Conservation (phyloP, 2,329 filamentous ascomycete species). For the Corynespora cassiicola region DNA sequence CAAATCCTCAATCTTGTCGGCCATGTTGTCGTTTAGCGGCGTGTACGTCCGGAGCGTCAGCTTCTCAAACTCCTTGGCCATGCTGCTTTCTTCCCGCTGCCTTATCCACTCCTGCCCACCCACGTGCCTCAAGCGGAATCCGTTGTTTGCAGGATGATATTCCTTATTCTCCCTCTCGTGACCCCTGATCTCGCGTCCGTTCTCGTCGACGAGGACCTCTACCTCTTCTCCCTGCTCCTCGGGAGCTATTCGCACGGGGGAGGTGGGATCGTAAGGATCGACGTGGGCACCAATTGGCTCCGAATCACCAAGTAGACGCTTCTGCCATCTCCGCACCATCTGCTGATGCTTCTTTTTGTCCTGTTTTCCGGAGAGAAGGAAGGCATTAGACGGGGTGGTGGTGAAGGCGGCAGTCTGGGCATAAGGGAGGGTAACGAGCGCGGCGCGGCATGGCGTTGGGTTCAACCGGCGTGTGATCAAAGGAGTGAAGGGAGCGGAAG, state of each 20-base stretch:
- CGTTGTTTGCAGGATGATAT: constrained; percentile 57
- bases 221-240: constrained; percentile 43
- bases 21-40: constrained; percentile 36
- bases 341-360: constrained; percentile 45
- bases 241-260: constrained; percentile 42
- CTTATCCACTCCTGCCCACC: constrained; percentile 57
- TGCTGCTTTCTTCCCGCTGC: constrained; percentile 34
- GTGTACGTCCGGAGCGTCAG: constrained; percentile 40
- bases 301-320: constrained; percentile 41
- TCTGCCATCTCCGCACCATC: constrained; percentile 44
- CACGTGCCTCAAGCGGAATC: constrained; percentile 61
- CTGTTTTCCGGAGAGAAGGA: constrained; percentile 33
- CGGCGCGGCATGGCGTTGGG: constrained; percentile 19
- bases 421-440: constrained; percentile 17
- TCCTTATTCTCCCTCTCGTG: constrained; percentile 8
- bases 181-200: constrained; percentile 6
- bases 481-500: constrained; percentile 19
- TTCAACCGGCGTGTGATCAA: constrained; percentile 19
- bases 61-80: constrained; percentile 43
- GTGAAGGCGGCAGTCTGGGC: constrained; percentile 36
- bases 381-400: constrained; percentile 28
- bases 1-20: constrained; percentile 36
- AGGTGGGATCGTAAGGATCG: constrained; percentile 45
- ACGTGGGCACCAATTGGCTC: constrained; percentile 45
- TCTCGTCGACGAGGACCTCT: constrained; percentile 37